Evolutionary conservation across 2,329 filamentous ascomycete genomes (phyloP).

Genomic region (Fusarium sp.): DNA sequence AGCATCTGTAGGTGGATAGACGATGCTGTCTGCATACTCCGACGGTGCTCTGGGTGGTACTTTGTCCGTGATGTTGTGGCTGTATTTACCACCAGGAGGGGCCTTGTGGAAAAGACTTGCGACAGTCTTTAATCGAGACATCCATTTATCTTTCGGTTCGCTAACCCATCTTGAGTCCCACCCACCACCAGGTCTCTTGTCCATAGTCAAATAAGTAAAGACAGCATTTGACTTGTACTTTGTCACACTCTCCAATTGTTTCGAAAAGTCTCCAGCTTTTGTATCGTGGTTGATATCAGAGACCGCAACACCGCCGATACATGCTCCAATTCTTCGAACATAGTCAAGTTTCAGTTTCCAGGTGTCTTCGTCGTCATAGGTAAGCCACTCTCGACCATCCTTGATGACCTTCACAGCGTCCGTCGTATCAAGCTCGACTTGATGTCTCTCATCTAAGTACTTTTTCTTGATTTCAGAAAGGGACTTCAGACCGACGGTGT

Average conservation of each 20-base stretch:
- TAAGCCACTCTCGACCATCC: neutral
- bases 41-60: neutral
- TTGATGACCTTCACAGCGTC: conserved; percentile 5
- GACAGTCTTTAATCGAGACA: neutral
- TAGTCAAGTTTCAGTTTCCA: conserved; percentile 16
- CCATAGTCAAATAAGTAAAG: rapidly evolving
- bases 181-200: neutral
- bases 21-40: neutral
- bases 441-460: neutral
- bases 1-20: neutral
- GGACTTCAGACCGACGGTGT: neutral
- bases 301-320: conserved; percentile 24
- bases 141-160: neutral
- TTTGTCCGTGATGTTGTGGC: neutral
- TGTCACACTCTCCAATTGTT: neutral
- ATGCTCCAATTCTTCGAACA: conserved; percentile 1
- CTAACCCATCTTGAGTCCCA: neutral
- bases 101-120: rapidly evolving
- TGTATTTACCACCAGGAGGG: neutral
- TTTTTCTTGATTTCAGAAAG: conserved; percentile 3
- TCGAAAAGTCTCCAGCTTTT: conserved; percentile 1
- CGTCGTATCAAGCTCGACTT: neutral
- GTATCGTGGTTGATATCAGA: conserved; percentile 27
- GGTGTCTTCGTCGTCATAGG: conserved; percentile 13
- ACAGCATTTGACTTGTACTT: neutral